Base-by-base conservation (phyloP, 495 filamentous ascomycete genomes). In the Aspergillus nanangensis region DNA sequence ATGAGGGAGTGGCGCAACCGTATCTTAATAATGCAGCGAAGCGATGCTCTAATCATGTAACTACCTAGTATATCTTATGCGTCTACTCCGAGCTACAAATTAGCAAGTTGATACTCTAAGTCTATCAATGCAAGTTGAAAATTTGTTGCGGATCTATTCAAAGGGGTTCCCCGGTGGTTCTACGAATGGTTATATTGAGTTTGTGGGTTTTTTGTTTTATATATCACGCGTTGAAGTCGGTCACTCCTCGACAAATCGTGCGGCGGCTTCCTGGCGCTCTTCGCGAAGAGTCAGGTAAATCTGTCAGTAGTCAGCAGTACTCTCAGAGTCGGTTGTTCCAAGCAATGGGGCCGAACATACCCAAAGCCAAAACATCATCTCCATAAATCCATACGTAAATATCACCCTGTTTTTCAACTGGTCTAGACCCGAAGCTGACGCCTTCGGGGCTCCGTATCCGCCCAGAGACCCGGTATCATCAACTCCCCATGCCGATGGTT, bases 361-460 rank as follows among this genome's bases (percentile, higher is more conserved):
- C 88, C 88, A 96, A 61, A 94, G 87, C 90, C 89, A 95, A 42
- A 78, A 76, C 57, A 89, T 70, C 66, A 90, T 83, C 71, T 96
- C 90, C 66, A 93, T 60, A 58, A 94, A 90, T 11, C 78, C 81
- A 67, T 85, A 94, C 0, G 87, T 83, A 56, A 96, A 94, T 9
- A 93, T 81, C 5, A 92, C 74, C 20, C 85, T 65, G 56, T 89
- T 91, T 67, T 88, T 86, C 57, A 93, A 57, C 25, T 81, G 78
- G 47, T 79, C 85, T 60, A 67, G 50, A 17, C 61, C 69, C 17
- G 42, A 52, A 15, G 36, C 39, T 8, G 45, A 53, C 38, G 51
- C 61, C 52, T 47, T 65, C 68, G 67, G 62, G 67, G 23, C 54
- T 44, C 19, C 41, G 25, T 40, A 50, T 3, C 38, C 45, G 35